Conservation (phyloP, 192 early-diverging fungal genomes). For the Geranomyces michiganensis region DNA sequence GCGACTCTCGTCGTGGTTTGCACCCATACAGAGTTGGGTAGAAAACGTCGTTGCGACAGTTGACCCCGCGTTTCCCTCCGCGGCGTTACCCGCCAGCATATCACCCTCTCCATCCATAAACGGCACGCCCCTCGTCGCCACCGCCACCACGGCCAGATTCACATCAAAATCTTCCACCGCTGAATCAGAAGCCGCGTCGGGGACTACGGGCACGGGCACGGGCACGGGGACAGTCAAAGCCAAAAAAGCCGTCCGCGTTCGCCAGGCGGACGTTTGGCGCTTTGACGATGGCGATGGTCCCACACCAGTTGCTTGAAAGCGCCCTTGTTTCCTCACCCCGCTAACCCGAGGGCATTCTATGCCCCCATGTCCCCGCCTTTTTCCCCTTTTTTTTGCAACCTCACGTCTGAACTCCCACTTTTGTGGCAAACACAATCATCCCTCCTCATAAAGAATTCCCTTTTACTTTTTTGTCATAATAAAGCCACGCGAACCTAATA, state of each 20-base stretch:
- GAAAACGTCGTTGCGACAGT: constrained; percentile 11
- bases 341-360: no score
- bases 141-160: not conserved
- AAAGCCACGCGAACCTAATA: no score
- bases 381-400: no score
- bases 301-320: not conserved
- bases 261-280: constrained; percentile 18
- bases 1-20: constrained; percentile 20
- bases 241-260: constrained; percentile 15
- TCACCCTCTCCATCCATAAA: not conserved
- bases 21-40: constrained; percentile 28
- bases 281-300: constrained; percentile 24
- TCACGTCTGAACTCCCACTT: no score
- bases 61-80: not conserved
- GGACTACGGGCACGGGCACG: not conserved
- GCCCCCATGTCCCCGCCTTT: no score
- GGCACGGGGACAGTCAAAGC: not conserved
- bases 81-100: no score
- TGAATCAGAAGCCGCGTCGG: not conserved
- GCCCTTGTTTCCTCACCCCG: no score
- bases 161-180: not conserved
- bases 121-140: not conserved
- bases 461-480: no score
- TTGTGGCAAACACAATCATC: no score
- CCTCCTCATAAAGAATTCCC: no score